Evolutionary conservation across 768 basidiomycete genomes (phyloP).

Genomic region (Auriscalpium vulgare): DNA sequence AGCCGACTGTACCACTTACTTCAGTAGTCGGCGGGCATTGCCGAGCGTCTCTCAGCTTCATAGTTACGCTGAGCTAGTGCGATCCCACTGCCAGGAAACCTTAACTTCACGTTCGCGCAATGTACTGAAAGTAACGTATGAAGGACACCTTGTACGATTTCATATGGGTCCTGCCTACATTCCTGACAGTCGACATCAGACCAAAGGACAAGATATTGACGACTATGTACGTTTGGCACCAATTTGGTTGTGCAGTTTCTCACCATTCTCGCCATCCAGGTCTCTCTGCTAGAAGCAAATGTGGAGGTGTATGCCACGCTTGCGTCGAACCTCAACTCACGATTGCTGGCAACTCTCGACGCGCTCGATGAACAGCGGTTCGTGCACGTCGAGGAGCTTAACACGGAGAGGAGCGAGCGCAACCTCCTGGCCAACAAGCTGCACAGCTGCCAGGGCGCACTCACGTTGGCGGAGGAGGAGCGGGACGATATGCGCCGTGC

Average conservation of each 20-base stretch:
- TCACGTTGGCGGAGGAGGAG: slow-evolving; percentile 36
- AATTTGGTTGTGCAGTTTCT: too few species aligned
- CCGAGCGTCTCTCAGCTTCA: too few species aligned
- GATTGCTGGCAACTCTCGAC: slow-evolving; percentile 42
- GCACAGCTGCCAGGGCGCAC: slow-evolving; percentile 9
- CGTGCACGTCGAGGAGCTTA: slow-evolving; percentile 34
- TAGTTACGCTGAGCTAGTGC: too few species aligned
- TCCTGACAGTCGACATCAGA: too few species aligned
- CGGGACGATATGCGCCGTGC: slow-evolving; percentile 47
- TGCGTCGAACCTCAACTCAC: slow-evolving; percentile 35
- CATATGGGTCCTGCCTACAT: too few species aligned
- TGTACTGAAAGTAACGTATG: too few species aligned
- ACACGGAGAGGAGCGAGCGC: slow-evolving; percentile 24
- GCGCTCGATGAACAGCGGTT: slow-evolving; percentile 36
- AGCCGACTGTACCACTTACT: neutral
- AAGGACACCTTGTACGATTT: too few species aligned
- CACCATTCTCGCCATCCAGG: slow-evolving; percentile 4
- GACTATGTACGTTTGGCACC: too few species aligned
- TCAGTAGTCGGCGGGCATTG: too few species aligned
- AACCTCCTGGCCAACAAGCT: slow-evolving; percentile 30
- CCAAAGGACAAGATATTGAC: too few species aligned
- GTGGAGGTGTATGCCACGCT: slow-evolving; percentile 31
- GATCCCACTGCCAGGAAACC: too few species aligned
- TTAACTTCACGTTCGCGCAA: too few species aligned
- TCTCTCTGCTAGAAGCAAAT: slow-evolving; percentile 22